A percentile compares a stretch with the other conserved stretches of the same genome.
Evolutionary conservation across 192 early-diverging fungal species (phyloP).

Genomic region (Backusella sp.): DNA sequence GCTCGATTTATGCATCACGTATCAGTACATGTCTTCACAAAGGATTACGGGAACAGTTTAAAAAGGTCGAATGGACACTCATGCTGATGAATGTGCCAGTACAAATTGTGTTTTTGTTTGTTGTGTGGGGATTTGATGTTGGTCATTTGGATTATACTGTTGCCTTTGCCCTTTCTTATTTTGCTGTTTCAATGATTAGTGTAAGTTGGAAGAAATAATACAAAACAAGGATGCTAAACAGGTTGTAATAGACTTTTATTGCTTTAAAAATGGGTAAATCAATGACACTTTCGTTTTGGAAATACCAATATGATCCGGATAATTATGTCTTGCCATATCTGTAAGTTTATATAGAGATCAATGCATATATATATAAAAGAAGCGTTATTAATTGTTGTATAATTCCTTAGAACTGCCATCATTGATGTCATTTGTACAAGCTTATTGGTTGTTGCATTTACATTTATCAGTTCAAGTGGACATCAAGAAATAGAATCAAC

Average conservation of each 20-base stretch:
- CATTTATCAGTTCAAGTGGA: constrained; percentile 23
- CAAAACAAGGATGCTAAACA: constrained; percentile 13
- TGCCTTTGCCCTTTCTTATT: constrained; percentile 51
- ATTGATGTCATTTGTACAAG: constrained; percentile 70
- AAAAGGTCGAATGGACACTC: constrained; percentile 55
- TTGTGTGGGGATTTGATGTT: constrained; percentile 47
- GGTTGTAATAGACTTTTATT: constrained; percentile 46
- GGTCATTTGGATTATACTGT: constrained; percentile 41
- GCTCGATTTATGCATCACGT: constrained; percentile 74
- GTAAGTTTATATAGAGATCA: constrained; percentile 38
- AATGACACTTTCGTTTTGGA: constrained; percentile 61
- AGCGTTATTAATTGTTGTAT: not conserved
- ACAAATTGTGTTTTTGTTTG: constrained; percentile 57
- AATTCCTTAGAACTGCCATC: constrained; percentile 58
- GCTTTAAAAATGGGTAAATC: constrained; percentile 56
- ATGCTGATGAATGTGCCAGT: constrained; percentile 71
- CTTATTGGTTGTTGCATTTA: constrained; percentile 53
- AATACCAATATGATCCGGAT: constrained; percentile 74
- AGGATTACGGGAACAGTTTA: constrained; percentile 42
- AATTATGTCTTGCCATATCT: constrained; percentile 65
- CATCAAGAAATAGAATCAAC: constrained; percentile 13
- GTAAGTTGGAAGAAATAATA: constrained; percentile 36
- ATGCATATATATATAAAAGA: not conserved
- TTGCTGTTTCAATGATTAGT: constrained; percentile 54
- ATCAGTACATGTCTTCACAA: constrained; percentile 73